Evolutionary conservation across 2,329 filamentous ascomycete genomes (phyloP).

Genomic region (Colletotrichum camelliae): DNA sequence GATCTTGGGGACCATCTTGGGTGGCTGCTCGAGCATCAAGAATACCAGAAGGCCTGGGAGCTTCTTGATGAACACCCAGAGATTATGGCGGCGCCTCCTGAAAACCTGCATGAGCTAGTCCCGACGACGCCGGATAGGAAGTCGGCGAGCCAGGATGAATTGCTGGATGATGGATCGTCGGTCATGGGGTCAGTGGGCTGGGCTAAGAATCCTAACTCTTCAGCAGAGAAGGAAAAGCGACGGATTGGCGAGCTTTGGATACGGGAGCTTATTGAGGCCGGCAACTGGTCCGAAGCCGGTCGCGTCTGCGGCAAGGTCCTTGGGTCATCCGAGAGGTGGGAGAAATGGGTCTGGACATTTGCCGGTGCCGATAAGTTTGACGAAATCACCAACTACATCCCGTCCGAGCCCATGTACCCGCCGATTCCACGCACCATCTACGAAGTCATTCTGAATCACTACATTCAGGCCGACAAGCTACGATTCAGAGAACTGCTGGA

Average conservation of each 20-base stretch:
- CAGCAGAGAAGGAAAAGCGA: constrained; percentile 83
- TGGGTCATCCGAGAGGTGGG: constrained; percentile 81
- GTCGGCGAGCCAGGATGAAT: constrained; percentile 58
- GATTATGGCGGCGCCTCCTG: constrained; percentile 52
- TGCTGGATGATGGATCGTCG: constrained; percentile 76
- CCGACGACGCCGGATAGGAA: constrained; percentile 48
- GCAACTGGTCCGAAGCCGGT: constrained; percentile 80
- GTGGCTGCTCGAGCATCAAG: constrained; percentile 84
- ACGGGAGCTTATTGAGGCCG: constrained; percentile 77
- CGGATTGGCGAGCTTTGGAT: constrained; percentile 94
- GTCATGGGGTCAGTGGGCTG: constrained; percentile 61
- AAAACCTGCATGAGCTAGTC: constrained; percentile 43
- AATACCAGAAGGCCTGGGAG: constrained; percentile 87
- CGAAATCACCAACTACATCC: constrained; percentile 86
- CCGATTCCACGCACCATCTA: constrained; percentile 84
- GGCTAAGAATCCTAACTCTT: constrained; percentile 16
- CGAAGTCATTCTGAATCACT: constrained; percentile 87
- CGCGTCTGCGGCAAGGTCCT: constrained; percentile 84
- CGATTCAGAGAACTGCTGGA: constrained; percentile 82
- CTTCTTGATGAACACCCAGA: constrained; percentile 89
- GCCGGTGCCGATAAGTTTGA: constrained; percentile 85
- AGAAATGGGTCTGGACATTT: constrained; percentile 95
- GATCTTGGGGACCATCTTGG: constrained; percentile 84
- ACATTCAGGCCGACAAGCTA: constrained; percentile 78
- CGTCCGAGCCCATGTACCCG: constrained; percentile 76